Evolutionary conservation across 129 eudicot genomes (phyloP).

Genomic region (Centaurea solstitialis): DNA sequence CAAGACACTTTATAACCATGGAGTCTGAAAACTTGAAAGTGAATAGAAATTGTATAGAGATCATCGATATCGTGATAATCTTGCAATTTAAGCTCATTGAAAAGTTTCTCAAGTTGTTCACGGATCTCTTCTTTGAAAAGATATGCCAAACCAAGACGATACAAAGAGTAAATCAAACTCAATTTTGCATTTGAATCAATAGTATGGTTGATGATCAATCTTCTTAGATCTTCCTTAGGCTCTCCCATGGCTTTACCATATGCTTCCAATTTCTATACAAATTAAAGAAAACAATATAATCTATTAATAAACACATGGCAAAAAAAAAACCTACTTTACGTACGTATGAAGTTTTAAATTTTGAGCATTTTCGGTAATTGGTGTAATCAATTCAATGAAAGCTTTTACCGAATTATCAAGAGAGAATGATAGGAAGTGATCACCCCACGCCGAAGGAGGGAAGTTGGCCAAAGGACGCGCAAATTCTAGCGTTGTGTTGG

Average conservation of each 20-base stretch:
- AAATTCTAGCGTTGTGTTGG: background rate
- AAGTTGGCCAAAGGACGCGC: conserved; percentile 10
- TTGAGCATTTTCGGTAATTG: background rate
- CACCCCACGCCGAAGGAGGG: conserved; percentile 22
- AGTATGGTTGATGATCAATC: background rate
- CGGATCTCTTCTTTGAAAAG: conserved; percentile 19
- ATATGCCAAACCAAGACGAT: conserved; percentile 26
- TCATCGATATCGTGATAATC: background rate
- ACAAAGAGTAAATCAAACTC: conserved; percentile 11
- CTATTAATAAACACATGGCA: background rate
- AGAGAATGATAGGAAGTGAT: conserved; percentile 16
- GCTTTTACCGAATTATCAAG: conserved; percentile 5
- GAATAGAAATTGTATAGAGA: conserved; percentile 11
- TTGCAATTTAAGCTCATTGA: background rate
- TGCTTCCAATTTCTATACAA: conserved; percentile 1
- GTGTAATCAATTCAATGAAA: background rate
- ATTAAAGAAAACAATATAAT: background rate
- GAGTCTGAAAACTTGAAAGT: conserved; percentile 19
- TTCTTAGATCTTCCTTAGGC: background rate
- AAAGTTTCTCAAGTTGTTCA: conserved; percentile 7
- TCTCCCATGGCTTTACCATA: conserved; percentile 1
- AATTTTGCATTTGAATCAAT: background rate
- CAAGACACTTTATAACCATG: conserved; percentile 23
- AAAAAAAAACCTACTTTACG: background rate
- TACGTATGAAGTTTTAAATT: background rate